Conservation (phyloP, 1,284 basidiomycete species). For the Leccinum huronense region DNA sequence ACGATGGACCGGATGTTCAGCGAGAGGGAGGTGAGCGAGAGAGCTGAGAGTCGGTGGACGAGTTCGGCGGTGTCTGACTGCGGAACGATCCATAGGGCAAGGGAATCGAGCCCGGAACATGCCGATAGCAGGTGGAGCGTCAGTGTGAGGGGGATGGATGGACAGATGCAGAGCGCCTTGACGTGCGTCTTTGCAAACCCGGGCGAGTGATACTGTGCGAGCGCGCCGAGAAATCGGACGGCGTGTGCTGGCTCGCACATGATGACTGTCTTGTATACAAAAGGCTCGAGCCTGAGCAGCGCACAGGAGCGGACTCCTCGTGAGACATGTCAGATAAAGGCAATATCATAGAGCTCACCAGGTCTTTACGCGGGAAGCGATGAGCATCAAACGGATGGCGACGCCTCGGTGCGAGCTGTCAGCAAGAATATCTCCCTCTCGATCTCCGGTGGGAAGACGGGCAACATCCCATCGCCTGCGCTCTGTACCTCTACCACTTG, state of each 20-base stretch:
- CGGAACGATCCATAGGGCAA: constrained; percentile 23
- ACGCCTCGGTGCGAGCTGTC: constrained; percentile 13
- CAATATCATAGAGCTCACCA: constrained; percentile 17
- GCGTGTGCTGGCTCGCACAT: constrained; percentile 11
- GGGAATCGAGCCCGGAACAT: constrained; percentile 20
- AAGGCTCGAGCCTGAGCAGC: constrained; percentile 23
- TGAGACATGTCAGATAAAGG: not conserved
- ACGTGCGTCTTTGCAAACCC: constrained; percentile 15
- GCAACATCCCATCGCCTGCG: not conserved
- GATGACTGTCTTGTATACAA: constrained; percentile 19
- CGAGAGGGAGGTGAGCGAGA: constrained; percentile 20
- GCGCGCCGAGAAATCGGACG: constrained; percentile 9
- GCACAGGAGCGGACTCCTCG: not conserved
- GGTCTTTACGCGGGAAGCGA: constrained; percentile 17
- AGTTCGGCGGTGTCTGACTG: constrained; percentile 3
- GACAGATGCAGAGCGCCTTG: constrained; percentile 18
- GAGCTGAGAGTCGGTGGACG: constrained; percentile 10
- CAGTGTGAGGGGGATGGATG: constrained; percentile 8
- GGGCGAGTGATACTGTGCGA: constrained; percentile 8
- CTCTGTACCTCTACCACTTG: not conserved
- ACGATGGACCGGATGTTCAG: constrained; percentile 12
- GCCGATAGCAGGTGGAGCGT: constrained; percentile 10
- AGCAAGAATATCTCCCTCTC: constrained; percentile 22
- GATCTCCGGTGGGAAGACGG: constrained; percentile 23
- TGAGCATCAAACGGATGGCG: constrained; percentile 16